phyloP scores from a whole-genome alignment of 108 stramenopile genomes.

The Cyclotella kingstonii region DNA sequence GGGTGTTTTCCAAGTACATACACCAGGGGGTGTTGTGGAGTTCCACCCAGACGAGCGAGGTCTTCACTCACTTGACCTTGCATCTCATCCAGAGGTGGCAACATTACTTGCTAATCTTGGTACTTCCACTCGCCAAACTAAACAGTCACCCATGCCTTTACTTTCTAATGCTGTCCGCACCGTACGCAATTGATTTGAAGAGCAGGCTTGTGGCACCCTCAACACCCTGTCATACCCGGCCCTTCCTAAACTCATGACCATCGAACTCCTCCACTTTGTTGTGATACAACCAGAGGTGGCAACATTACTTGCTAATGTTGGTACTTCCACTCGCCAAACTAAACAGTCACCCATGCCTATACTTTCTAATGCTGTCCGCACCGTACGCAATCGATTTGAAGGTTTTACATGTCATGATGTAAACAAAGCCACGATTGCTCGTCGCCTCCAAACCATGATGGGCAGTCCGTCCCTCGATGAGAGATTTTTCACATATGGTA shows the following conservation, averaged over 20 bases:
- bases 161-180: neutral
- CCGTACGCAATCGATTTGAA: neutral
- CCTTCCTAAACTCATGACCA: slow-evolving; percentile 14
- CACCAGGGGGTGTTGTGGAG: neutral
- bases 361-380: too few relatives aligned
- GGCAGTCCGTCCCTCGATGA: slow-evolving; percentile 1
- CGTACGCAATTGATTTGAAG: slow-evolving; percentile 1
- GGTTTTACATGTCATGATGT: slow-evolving; percentile 4
- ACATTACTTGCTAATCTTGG: too few relatives aligned
- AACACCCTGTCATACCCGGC: slow-evolving; percentile 30
- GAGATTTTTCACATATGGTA: slow-evolving; percentile 2
- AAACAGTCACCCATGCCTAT: too few relatives aligned
- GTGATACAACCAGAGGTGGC: neutral
- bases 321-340: too few relatives aligned
- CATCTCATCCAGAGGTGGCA: neutral
- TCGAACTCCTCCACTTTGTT: neutral
- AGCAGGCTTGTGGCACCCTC: slow-evolving; percentile 23
- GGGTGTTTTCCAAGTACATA: neutral
- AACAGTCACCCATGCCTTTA: too few relatives aligned
- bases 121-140: too few relatives aligned
- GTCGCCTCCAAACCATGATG: neutral
- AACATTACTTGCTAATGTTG: too few relatives aligned
- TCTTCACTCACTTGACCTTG: neutral
- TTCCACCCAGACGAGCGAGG: neutral
- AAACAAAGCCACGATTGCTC: slow-evolving; percentile 2